Evolutionary conservation across 2,329 filamentous ascomycete species (phyloP).

Genomic region (Paecilomyces niveus): DNA sequence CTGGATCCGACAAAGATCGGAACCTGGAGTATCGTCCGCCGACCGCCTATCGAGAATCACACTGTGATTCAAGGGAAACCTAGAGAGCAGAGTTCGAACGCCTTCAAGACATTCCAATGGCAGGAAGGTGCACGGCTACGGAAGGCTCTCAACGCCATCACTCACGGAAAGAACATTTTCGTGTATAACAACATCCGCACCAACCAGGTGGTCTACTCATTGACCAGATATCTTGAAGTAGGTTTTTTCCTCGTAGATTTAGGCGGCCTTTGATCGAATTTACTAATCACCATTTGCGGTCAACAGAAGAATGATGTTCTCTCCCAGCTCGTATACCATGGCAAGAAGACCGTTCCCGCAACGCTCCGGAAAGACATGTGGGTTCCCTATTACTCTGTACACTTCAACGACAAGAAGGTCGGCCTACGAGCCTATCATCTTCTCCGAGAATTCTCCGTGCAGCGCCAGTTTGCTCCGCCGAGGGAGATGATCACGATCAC

Average conservation of each 20-base stretch:
- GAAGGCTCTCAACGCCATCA: slow-evolving; percentile 40
- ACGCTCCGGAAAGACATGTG: slow-evolving; percentile 56
- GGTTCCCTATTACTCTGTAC: slow-evolving; percentile 52
- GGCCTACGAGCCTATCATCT: slow-evolving; percentile 52
- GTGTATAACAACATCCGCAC: slow-evolving; percentile 56
- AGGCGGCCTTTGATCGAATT: background rate
- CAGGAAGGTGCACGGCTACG: slow-evolving; percentile 33
- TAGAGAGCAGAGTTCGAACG: slow-evolving; percentile 33
- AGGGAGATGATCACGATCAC: slow-evolving; percentile 37
- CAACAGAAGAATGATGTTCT: slow-evolving; percentile 46
- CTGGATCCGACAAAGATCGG: slow-evolving; percentile 34
- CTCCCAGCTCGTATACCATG: slow-evolving; percentile 54
- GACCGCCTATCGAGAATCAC: slow-evolving; percentile 26
- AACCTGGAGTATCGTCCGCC: slow-evolving; percentile 28
- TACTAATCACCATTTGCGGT: background rate
- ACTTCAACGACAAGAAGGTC: slow-evolving; percentile 43
- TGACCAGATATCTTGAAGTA: slow-evolving; percentile 51
- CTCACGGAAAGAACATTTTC: slow-evolving; percentile 55
- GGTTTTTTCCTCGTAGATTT: slow-evolving; percentile 9
- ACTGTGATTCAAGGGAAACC: slow-evolving; percentile 35
- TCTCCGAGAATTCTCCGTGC: slow-evolving; percentile 53
- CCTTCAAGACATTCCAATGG: slow-evolving; percentile 30
- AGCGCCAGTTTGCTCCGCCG: slow-evolving; percentile 50
- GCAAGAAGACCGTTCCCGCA: slow-evolving; percentile 56
- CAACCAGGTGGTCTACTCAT: slow-evolving; percentile 58